Conservation (phyloP, 345 rosid species). For the Bruguiera parviflora region DNA sequence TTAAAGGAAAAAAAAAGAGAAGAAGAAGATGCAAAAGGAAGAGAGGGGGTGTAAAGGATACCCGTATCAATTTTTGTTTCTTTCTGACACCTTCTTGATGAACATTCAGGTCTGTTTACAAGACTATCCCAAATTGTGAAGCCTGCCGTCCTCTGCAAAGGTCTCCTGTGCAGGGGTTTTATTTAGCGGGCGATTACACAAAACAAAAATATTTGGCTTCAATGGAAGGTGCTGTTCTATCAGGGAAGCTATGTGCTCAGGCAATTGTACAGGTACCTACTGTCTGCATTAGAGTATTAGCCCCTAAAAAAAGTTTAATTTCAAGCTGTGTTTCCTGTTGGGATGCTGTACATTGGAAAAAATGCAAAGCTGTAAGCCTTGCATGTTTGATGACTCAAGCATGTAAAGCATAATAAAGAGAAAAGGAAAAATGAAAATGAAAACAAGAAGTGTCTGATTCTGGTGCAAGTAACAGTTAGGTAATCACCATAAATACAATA, state of each 20-base stretch:
- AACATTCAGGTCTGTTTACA: conserved; percentile 77
- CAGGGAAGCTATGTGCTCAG: conserved; percentile 88
- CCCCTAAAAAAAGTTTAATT: neutral
- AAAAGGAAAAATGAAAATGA: too few relatives aligned
- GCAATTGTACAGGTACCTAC: conserved; percentile 66
- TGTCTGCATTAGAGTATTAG: neutral
- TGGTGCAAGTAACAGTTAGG: neutral
- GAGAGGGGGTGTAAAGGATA: neutral
- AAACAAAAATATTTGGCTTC: conserved; percentile 96
- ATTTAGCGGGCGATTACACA: conserved; percentile 91
- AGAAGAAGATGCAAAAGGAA: too few relatives aligned
- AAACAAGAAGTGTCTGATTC: too few relatives aligned
- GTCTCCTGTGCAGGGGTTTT: conserved; percentile 84
- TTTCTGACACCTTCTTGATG: conserved; percentile 2
- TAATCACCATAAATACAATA: neutral
- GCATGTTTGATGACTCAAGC: too few relatives aligned
- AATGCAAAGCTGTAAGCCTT: too few relatives aligned
- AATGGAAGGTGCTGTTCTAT: conserved; percentile 96
- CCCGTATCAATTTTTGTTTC: neutral
- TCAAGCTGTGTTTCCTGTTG: neutral
- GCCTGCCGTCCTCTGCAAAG: conserved; percentile 90
- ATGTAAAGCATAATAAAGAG: too few relatives aligned
- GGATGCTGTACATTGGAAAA: too few relatives aligned
- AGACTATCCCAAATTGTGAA: conserved; percentile 81
- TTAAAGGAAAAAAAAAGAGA: too few relatives aligned